phyloP scores from a whole-genome alignment of 192 early-diverging fungal genomes.

The Coemansia sp. region DNA sequence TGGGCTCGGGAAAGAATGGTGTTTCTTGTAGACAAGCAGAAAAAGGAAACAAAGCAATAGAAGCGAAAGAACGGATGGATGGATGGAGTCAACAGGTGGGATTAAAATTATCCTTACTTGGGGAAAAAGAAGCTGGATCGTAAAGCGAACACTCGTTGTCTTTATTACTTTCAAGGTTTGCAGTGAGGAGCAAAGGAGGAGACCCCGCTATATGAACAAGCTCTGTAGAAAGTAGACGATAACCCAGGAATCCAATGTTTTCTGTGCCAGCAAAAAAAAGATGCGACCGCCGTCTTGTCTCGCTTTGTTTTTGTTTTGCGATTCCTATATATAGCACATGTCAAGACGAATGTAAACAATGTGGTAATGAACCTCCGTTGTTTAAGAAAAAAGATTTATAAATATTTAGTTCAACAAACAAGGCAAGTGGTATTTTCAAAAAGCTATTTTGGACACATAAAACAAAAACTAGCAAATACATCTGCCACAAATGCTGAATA shows the following conservation, averaged over 20 bases:
- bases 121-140: background rate
- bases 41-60: background rate
- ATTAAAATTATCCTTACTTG: conserved; percentile 3
- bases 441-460: background rate
- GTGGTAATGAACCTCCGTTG: background rate
- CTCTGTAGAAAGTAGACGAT: background rate
- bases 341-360: background rate
- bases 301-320: background rate
- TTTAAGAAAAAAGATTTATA: background rate
- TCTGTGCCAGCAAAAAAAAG: conserved; percentile 2
- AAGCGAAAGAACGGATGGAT: too few species aligned
- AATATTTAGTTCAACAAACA: background rate
- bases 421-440: background rate
- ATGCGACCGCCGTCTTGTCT: background rate
- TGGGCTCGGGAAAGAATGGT: background rate
- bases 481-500: background rate
- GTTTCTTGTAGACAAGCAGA: background rate
- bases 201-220: background rate
- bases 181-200: background rate
- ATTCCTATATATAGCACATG: conserved; percentile 6
- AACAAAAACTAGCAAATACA: background rate
- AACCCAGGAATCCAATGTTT: background rate
- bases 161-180: background rate
- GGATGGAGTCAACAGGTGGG: background rate
- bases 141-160: background rate